Percentiles rank a stretch among this genome's conserved stretches.
These are phyloP conservation scores for Serpula lacrymans DNA, from an alignment of 768 basidiomycete species.

Conservation along the genomic window DNA sequence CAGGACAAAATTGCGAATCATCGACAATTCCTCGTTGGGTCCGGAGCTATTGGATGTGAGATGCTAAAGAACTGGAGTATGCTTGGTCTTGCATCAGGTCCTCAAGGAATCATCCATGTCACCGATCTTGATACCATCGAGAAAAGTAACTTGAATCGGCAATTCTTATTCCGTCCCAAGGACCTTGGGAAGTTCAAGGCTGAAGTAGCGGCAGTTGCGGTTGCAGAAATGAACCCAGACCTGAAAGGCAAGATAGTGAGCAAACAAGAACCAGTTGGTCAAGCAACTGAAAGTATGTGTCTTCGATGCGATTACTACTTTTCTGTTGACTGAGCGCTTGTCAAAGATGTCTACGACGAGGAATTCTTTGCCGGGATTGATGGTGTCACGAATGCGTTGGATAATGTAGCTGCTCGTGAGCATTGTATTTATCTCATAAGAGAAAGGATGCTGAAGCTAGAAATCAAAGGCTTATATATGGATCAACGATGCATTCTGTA, in stretches of 20 bases:
- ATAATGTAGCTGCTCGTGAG: conserved; percentile 94
- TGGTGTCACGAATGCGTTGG: conserved; percentile 95
- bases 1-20: conserved; percentile 88
- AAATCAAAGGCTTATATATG: conserved; percentile 85
- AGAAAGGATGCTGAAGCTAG: conserved; percentile 5
- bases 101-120: conserved; percentile 80
- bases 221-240: conserved; percentile 94
- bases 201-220: conserved; percentile 88
- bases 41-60: conserved; percentile 99
- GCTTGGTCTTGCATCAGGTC: conserved; percentile 89
- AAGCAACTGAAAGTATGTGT: conserved; percentile 83
- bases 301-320: neutral
- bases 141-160: conserved; percentile 97
- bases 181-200: conserved; percentile 97
- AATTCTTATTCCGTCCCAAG: conserved; percentile 96
- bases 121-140: conserved; percentile 99
- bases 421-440: conserved; percentile 10
- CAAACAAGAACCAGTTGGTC: conserved; percentile 92
- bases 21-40: conserved; percentile 94
- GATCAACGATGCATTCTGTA: conserved; percentile 97
- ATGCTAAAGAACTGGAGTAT: conserved; percentile 99
- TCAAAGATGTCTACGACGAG: conserved; percentile 87
- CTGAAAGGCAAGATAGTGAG: conserved; percentile 80
- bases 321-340: conserved; percentile 10
- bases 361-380: conserved; percentile 85